Evolutionary conservation across 2,329 filamentous ascomycete species (phyloP), one percentile per base, ranked within the genome.

Genomic region (Lojkania enalia): DNA sequence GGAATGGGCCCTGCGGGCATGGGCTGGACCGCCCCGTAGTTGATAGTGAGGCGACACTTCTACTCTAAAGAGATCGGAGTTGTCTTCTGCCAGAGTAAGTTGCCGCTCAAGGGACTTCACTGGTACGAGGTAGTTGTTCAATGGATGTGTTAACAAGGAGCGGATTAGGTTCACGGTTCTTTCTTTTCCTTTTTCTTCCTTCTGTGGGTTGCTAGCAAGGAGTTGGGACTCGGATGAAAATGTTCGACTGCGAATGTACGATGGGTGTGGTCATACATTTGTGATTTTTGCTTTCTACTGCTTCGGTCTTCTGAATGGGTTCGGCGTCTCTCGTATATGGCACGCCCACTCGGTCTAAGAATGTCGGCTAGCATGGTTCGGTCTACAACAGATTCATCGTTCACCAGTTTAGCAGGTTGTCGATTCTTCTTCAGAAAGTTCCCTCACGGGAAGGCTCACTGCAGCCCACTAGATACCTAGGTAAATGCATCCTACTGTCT

Each of bases 21-120:
- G 49, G 66, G 66, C 23, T 70, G 66, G 66, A 61, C 52, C 33
- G 61, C 60, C 7, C 58, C 63, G 42, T 69, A 62, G 55, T 54
- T 42, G 61, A 52, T 66, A 66, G 41, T 62, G 57, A 65, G 47
- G 60, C 51, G 49, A 48, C 46, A 46, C 47, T 48, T 47, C 4
- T 18, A 32, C 16, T 42, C 48, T 38, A 29, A 42, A 36, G 39
- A 43, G 49, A 35, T 41, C 5, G 19, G 12, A n/a, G 20, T 33
- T n/a, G 37, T 40, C 41, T 23, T 43, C 31, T 42, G 31, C 39
- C 39, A n/a, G n/a, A n/a, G 23, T 32, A 41, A 42, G 41, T 45
- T 43, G 35, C 35, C 32, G 12, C 23, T 27, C n/a, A 27, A 27
- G n/a, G 23, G 13, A 9, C 39, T 50, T 16, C 21, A 38, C 7